A percentile compares a stretch with the other conserved stretches of the same genome.
Evolutionary conservation across 2,329 filamentous ascomycete genomes (phyloP).

Genomic region (Claviceps sp.): DNA sequence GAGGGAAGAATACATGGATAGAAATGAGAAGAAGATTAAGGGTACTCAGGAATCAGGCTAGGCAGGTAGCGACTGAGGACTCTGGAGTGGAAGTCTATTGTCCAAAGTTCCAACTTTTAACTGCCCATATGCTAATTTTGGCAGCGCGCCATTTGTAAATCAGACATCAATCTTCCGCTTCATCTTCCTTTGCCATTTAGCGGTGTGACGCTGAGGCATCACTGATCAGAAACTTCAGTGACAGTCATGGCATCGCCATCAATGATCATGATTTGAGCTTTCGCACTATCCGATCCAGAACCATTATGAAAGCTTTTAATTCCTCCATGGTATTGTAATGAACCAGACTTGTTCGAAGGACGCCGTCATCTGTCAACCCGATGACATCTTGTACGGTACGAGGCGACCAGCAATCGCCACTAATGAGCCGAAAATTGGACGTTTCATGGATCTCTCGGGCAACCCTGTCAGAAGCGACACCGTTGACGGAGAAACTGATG

Average conservation of each 20-base stretch:
- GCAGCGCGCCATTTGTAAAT: no score
- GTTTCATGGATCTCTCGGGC: conserved; percentile 48
- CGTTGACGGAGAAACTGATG: conserved; percentile 52
- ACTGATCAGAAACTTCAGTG: neutral
- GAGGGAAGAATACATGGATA: no score
- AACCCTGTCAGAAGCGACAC: conserved; percentile 39
- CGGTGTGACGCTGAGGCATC: neutral
- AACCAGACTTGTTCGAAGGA: conserved; percentile 54
- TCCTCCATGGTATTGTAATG: conserved; percentile 51
- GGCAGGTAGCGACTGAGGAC: no score
- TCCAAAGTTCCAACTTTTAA: no score
- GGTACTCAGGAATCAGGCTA: no score
- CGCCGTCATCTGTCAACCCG: conserved; percentile 41
- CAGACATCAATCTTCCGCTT: no score
- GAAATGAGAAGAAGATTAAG: no score
- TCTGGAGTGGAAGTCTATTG: no score
- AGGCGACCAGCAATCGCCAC: conserved; percentile 57
- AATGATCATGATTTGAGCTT: neutral
- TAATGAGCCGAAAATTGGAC: conserved; percentile 48
- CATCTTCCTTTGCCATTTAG: no score
- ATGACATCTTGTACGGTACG: conserved; percentile 47
- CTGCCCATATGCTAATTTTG: no score
- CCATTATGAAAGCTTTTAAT: neutral
- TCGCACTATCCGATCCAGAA: neutral
- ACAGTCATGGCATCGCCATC: neutral